These are phyloP conservation scores for Hanseniaspora taiwanica DNA, from an alignment of 805 yeast species.

Conservation along the genomic window DNA sequence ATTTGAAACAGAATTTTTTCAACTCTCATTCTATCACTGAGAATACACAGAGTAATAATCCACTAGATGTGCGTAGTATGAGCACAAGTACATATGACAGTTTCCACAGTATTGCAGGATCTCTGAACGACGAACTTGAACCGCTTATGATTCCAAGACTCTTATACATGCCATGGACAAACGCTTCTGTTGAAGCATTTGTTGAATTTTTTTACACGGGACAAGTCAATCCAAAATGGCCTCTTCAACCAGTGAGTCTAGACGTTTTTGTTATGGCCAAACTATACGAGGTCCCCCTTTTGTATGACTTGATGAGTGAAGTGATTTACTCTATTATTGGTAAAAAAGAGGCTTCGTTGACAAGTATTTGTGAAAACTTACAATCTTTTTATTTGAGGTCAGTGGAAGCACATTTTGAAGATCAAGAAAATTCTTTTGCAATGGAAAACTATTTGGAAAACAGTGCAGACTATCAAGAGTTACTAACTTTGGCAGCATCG, in stretches of 20 bases:
- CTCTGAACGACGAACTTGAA: constrained; percentile 29
- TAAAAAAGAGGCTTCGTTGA: constrained; percentile 41
- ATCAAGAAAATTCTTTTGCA: constrained; percentile 12
- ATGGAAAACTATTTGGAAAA: constrained; percentile 13
- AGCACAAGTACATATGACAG: constrained; percentile 8
- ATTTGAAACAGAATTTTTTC: no score
- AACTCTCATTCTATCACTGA: no score
- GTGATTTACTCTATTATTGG: constrained; percentile 58
- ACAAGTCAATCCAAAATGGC: constrained; percentile 65
- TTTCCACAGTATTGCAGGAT: constrained; percentile 9
- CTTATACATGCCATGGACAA: constrained; percentile 54
- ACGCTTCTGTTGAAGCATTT: constrained; percentile 48
- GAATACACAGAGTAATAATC: no score
- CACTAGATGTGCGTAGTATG: constrained; percentile 3
- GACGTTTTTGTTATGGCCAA: constrained; percentile 52
- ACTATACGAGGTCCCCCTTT: constrained; percentile 52
- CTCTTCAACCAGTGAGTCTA: constrained; percentile 52
- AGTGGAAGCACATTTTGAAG: constrained; percentile 10
- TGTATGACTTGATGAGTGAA: constrained; percentile 58
- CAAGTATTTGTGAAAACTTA: constrained; percentile 17
- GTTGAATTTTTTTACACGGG: constrained; percentile 69
- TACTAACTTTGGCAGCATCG: constrained; percentile 41
- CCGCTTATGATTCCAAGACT: constrained; percentile 56
- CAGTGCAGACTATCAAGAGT: constrained; percentile 19
- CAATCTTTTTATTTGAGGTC: constrained; percentile 14